Evolutionary conservation across 2,329 filamentous ascomycete genomes (phyloP), one percentile per base, ranked within the genome.

Genomic region (Tolypocladium guangdongense): DNA sequence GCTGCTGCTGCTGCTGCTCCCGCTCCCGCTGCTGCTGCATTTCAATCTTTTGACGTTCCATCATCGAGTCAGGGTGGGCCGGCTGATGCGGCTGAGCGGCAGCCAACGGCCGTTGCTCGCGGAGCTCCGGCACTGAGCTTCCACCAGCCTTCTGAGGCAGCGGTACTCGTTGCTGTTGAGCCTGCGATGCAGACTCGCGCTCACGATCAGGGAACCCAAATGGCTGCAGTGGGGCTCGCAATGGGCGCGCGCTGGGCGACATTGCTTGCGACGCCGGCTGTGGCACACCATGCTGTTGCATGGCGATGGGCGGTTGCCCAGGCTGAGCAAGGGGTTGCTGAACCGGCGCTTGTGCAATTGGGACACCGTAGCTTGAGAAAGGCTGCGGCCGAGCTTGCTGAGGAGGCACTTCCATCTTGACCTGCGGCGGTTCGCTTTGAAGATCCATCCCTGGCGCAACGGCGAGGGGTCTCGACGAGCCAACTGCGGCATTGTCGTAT

Each of bases 161-260:
- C 4, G 72, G 69, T 16, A 71, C 65, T 38, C 70, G 63, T 22
- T 71, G 68, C 51, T 65, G 66, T 20, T 64, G 68, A 33, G 67
- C 61, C 11, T 63, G 58, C 41, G 62, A 58, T n/a, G 57, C 49
- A 12, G 60, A 47, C 22, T 72, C 70, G 43, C 58, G 59, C 47
- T 77, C 74, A 49, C 71, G 68, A 33, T 79, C 76, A 6, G 68
- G 65, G 56, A 77, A 78, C 6, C 71, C 66, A 55, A 77, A 77
- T 18, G 64, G 62, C 30, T 67, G 68, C 20, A 65, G 58, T 12
- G 75, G 74, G 27, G 74, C 72, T 58, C 75, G 70, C 24, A 75
- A 56, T 20, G 74, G 70, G 32, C 73, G 71, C 50, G 66, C 57
- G 43, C 62, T 62, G 2, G 77, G 78, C 11, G 77, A 80, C 69